Evolutionary conservation across 2,329 filamentous ascomycete genomes (phyloP), one percentile per base, ranked within the genome.

Genomic region (Diaporthe amygdali): DNA sequence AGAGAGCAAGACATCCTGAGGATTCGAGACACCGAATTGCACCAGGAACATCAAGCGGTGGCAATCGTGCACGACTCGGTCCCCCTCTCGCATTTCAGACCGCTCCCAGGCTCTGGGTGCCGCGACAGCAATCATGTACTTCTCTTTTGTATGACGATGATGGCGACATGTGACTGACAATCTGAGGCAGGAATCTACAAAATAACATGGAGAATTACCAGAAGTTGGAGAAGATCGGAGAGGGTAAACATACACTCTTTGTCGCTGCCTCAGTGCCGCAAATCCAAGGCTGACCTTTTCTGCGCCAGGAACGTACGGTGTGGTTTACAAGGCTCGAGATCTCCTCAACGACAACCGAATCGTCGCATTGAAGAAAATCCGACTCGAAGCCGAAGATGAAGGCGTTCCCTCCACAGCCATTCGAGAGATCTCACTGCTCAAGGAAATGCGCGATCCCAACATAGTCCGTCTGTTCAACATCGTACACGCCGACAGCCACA

Each of bases 291-390:
- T 70, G 47, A 64, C 37, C 22, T 61, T 30, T 34, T n/a, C 9
- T 30, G 14, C 27, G 12, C 14, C 74, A 96, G 94, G 94, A 78
- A 97, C 94, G 8, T 97, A 97, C 80, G 94, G 94, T 80, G 94
- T 97, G 73, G 94, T 97, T 75, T 97, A 97, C 90, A 97, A 97
- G 83, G 94, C 94, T 71, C 90, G 92, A 76, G 94, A 97, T 81
- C 91, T 96, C 73, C 89, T 89, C 73, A 91, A 94, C 77, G 88
- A 89, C 75, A 92, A 93, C 77, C 92, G 93, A 77, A 95, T 97
- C 77, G 94, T 97, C 74, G 94, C 94, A 15, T 86, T 97, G 76
- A 97, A 97, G 87, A 97, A 97, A 85, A 97, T 97, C 79, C 92
- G 94, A 73, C 92, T 97, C 76, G 94, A 97, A 80, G 94, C 94